Evolutionary conservation across 1,139 yeast species (phyloP), one percentile per base, ranked within the genome.

Genomic region (Tardiomyces digboiensis): DNA sequence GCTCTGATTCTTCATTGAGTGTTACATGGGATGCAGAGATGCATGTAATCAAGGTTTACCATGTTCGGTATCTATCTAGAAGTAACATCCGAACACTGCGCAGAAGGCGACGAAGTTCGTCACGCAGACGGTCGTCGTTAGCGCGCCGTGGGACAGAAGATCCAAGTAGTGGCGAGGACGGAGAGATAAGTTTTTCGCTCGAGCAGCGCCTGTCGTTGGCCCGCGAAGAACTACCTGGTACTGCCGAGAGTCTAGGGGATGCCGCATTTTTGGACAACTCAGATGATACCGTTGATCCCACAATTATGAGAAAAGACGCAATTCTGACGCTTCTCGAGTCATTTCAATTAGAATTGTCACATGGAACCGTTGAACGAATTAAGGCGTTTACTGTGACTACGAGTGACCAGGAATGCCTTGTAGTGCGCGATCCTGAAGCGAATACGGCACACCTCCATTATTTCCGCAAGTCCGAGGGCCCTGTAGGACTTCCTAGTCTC

Each of bases 241-340:
- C 29, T 50, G 42, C 57, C 42, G 55, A 45, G 26, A 49, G 51
- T 21, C 46, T 45, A 39, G 42, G 47, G 8, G 46, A 42, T 18
- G 47, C 44, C 39, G 40, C 45, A 46, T 42, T 39, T 41, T 33
- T 39, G 41, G 22, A 45, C 39, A n/a, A n/a, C n/a, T 39, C 44
- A 23, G 50, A 44, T 18, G 44, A 39, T 33, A 44, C 46, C 48
- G 39, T 43, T 37, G 56, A 55, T 22, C 49, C 36, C 44, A 58
- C 52, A 2, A 52, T 58, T 2, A 61, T 76, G 39, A 64, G 76
- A 40, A 84, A 82, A 52, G 94, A 86, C 58, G 72, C 82, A 57
- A 78, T 82, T 19, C 65, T 85, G 48, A 79, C 89, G 0, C 75
- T 72, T 52, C 62, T 84, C 6, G 82, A 79, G 29, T 62, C 74